phyloP scores from a whole-genome alignment of 331 rosid genomes.

The Erythrophleum ivorense region DNA sequence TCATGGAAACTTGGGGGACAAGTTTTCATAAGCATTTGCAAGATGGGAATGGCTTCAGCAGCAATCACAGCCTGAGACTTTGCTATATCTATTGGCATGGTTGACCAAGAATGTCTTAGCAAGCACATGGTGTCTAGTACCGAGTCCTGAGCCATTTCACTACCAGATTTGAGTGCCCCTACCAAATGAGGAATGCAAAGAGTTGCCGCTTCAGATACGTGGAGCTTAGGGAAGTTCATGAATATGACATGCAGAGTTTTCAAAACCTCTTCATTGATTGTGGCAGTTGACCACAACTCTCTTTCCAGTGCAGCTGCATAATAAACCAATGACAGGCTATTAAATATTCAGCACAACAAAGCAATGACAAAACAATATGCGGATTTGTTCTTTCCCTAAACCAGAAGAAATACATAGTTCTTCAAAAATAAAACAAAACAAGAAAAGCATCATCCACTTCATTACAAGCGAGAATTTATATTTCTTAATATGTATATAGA shows the following conservation, averaged over 20 bases:
- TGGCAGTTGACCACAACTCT: slow-evolving; percentile 92
- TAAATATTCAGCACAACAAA: neutral
- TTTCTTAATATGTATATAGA: slow-evolving; percentile 24
- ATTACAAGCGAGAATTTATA: slow-evolving; percentile 1
- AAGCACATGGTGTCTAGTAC: slow-evolving; percentile 84
- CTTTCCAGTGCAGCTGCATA: slow-evolving; percentile 93
- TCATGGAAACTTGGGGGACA: slow-evolving; percentile 98
- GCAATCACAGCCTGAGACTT: slow-evolving; percentile 88
- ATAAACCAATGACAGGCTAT: slow-evolving; percentile 33
- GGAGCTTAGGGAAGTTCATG: slow-evolving; percentile 90
- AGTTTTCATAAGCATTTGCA: slow-evolving; percentile 98
- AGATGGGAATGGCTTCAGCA: slow-evolving; percentile 95
- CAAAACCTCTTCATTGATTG: slow-evolving; percentile 92
- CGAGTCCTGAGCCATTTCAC: slow-evolving; percentile 87
- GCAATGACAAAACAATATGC: slow-evolving; percentile 26
- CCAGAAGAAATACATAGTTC: neutral
- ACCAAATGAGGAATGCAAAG: slow-evolving; percentile 94
- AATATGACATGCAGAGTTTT: slow-evolving; percentile 88
- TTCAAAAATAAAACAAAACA: neutral
- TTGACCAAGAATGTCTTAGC: slow-evolving; percentile 91
- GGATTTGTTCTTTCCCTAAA: neutral
- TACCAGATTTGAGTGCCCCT: slow-evolving; percentile 92
- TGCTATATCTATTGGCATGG: slow-evolving; percentile 85
- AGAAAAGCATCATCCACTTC: slow-evolving; percentile 23
- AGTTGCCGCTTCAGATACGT: slow-evolving; percentile 90